Conservation (phyloP, 768 basidiomycete species). For the Boletus subparvulus region DNA sequence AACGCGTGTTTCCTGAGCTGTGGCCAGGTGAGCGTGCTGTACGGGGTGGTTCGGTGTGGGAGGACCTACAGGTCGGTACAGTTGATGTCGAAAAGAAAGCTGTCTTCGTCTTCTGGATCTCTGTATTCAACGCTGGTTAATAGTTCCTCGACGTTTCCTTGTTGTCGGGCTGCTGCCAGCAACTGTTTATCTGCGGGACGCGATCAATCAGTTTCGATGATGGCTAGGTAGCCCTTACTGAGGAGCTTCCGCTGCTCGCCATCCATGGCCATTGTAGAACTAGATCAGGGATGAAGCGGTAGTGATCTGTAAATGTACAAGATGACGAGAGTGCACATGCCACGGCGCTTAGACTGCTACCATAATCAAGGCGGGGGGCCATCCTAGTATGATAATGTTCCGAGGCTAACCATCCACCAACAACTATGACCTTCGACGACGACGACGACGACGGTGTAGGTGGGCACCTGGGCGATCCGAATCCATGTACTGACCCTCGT, state of each 20-base stretch:
- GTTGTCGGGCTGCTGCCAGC: slow-evolving; percentile 24
- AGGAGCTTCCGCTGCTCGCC: slow-evolving; percentile 17
- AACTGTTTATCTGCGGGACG: slow-evolving; percentile 23
- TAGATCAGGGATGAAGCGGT: neutral
- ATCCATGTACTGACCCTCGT: slow-evolving; percentile 6
- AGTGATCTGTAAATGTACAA: neutral
- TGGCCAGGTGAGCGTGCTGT: neutral
- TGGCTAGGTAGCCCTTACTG: slow-evolving; percentile 11
- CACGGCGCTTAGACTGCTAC: neutral
- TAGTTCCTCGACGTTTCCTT: slow-evolving; percentile 28
- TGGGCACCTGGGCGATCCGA: neutral
- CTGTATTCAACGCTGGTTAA: slow-evolving; percentile 19
- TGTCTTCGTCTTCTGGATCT: slow-evolving; percentile 13
- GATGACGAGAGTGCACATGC: neutral
- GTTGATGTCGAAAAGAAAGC: slow-evolving; percentile 32
- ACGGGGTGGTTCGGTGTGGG: neutral
- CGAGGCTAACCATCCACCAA: neutral
- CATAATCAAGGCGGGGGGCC: neutral
- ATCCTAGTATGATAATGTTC: slow-evolving; percentile 71
- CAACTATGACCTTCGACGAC: slow-evolving; percentile 10
- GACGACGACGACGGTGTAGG: slow-evolving; percentile 7
- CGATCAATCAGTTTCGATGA: neutral
- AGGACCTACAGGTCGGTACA: slow-evolving; percentile 30
- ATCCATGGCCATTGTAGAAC: slow-evolving; percentile 13
- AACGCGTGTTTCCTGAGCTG: slow-evolving; percentile 32